Percentiles rank a stretch among this genome's conserved stretches.
phyloP scores from a whole-genome alignment of 2,329 filamentous ascomycete species.

The Aspergillus piperis region DNA sequence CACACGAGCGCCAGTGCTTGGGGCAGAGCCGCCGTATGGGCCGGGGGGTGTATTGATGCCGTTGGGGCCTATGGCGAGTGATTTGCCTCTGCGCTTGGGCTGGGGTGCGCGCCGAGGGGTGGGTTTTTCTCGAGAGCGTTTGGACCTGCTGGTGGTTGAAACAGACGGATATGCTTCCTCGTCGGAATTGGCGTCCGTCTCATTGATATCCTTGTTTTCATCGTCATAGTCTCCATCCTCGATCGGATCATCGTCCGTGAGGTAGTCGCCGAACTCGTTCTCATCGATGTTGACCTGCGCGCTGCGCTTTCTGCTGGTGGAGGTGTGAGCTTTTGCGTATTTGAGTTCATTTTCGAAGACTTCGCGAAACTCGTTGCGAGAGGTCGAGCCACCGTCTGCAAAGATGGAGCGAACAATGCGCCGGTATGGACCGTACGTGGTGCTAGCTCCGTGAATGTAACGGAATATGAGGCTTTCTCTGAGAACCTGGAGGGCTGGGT shows the following conservation, averaged over 20 bases:
- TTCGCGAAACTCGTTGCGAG: slow-evolving; percentile 46
- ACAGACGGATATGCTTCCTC: neutral
- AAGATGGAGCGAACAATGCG: slow-evolving; percentile 51
- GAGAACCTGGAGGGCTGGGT: slow-evolving; percentile 22
- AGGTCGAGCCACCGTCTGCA: slow-evolving; percentile 43
- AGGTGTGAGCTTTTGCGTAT: slow-evolving; percentile 29
- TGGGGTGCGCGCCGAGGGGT: slow-evolving; percentile 30
- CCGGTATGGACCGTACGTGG: slow-evolving; percentile 38
- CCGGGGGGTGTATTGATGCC: slow-evolving; percentile 2
- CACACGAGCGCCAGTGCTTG: neutral
- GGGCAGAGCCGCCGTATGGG: slow-evolving; percentile 1
- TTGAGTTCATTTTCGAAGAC: slow-evolving; percentile 50
- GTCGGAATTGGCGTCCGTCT: neutral
- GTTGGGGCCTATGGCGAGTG: neutral
- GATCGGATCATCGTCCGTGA: slow-evolving; percentile 30
- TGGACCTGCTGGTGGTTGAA: slow-evolving; percentile 30
- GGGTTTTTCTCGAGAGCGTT: slow-evolving; percentile 21
- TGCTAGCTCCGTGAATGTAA: slow-evolving; percentile 39
- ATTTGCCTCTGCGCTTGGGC: neutral
- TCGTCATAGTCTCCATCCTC: slow-evolving; percentile 38
- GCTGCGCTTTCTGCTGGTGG: slow-evolving; percentile 42
- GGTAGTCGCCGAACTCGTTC: slow-evolving; percentile 50
- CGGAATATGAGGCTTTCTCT: slow-evolving; percentile 46
- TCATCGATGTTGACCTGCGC: slow-evolving; percentile 48
- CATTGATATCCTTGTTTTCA: slow-evolving; percentile 18